Percentiles rank a stretch among this genome's conserved stretches.
phyloP scores from a whole-genome alignment of 2,329 filamentous ascomycete species.

The Trichoderma sp. region DNA sequence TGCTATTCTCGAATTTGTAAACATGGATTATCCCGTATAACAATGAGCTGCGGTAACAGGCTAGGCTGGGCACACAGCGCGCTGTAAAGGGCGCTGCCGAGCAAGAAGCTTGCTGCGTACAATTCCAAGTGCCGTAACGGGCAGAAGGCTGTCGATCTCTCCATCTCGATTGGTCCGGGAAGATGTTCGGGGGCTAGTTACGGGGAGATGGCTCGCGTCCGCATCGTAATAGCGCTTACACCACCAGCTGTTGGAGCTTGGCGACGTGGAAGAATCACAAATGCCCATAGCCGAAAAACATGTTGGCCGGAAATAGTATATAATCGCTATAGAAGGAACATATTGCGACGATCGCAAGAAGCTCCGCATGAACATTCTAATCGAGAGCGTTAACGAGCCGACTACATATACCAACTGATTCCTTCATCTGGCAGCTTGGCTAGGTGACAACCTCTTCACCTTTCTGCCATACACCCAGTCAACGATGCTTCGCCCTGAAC shows the following conservation, averaged over 20 bases:
- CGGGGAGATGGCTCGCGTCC: background rate
- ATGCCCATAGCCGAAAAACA: background rate
- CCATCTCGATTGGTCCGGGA: conserved; percentile 1
- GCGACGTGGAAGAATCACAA: background rate
- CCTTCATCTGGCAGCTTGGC: background rate
- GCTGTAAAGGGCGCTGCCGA: background rate
- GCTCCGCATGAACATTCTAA: background rate
- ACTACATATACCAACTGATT: background rate
- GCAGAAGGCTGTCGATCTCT: conserved; percentile 3
- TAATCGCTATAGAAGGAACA: background rate
- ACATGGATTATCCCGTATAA: background rate
- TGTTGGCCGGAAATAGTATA: background rate
- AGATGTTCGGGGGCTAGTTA: conserved; percentile 5
- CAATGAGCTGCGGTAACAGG: background rate
- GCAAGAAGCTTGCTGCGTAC: background rate
- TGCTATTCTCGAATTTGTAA: background rate
- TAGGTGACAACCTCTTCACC: background rate
- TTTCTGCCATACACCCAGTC: background rate
- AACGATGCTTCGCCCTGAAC: conserved; percentile 5
- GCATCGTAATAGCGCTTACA: background rate
- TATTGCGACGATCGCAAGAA: background rate
- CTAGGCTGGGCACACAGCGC: background rate
- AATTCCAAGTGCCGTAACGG: background rate
- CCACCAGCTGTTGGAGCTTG: background rate
- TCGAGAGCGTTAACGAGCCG: background rate